These are phyloP conservation scores for Aspergillus bombycis DNA, from an alignment of 2,329 filamentous ascomycete genomes.

Conservation along the genomic window DNA sequence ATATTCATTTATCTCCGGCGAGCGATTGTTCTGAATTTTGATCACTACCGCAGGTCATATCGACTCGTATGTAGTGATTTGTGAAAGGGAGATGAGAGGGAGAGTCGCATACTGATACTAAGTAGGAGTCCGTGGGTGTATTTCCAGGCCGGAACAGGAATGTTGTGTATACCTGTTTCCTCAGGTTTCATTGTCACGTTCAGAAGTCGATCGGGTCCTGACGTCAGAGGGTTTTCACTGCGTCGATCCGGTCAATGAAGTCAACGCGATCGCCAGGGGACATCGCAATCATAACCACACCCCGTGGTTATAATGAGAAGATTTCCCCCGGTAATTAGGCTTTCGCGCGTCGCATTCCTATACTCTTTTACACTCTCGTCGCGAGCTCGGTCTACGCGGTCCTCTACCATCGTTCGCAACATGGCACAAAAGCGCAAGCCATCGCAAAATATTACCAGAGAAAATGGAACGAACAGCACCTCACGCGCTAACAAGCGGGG, in stretches of 20 bases:
- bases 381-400: background rate
- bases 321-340: accelerated
- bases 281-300: background rate
- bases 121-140: too few relatives aligned
- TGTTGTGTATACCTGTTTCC: background rate
- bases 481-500: conserved; percentile 23
- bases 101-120: background rate
- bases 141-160: too few relatives aligned
- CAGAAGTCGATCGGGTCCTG: background rate
- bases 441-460: conserved; percentile 9
- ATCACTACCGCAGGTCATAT: background rate
- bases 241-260: background rate
- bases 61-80: too few relatives aligned
- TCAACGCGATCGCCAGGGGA: background rate
- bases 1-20: background rate
- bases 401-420: background rate
- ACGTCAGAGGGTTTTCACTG: background rate
- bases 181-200: background rate
- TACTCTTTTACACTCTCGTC: background rate
- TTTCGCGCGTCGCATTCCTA: background rate
- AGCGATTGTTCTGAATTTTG: background rate
- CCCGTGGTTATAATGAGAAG: background rate
- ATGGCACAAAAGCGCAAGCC: conserved; percentile 29
- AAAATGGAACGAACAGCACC: conserved; percentile 10
- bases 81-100: background rate